Percentiles rank a stretch among this genome's conserved stretches.
Conservation (phyloP, 805 yeast genomes). For the Candida tallmaniae region DNA sequence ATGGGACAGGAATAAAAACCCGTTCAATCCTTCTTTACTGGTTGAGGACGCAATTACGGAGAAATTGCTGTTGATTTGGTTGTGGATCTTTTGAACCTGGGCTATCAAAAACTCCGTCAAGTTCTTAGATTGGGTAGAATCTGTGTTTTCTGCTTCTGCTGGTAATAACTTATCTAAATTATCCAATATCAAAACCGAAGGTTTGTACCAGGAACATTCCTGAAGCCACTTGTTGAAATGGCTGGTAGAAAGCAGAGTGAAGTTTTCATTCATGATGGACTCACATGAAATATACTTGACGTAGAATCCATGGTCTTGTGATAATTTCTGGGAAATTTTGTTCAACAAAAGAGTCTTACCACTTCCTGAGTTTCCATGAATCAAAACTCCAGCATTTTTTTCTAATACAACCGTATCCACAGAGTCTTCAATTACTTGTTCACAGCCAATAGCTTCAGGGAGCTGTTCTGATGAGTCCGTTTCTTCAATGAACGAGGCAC, state of each 20-base stretch:
- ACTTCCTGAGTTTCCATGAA: constrained; percentile 74
- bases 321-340: constrained; percentile 35
- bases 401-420: constrained; percentile 38
- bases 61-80: constrained; percentile 42
- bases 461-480: constrained; percentile 2
- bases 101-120: constrained; percentile 55
- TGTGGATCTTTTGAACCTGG: constrained; percentile 39
- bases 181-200: constrained; percentile 71
- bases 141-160: constrained; percentile 57
- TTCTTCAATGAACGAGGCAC: constrained; percentile 34
- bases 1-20: constrained; percentile 60
- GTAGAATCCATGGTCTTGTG: constrained; percentile 36
- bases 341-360: constrained; percentile 66
- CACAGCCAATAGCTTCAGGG: constrained; percentile 53
- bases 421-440: constrained; percentile 36
- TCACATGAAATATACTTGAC: constrained; percentile 52
- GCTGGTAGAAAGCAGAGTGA: constrained; percentile 41
- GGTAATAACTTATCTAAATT: constrained; percentile 71
- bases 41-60: constrained; percentile 59
- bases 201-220: constrained; percentile 69
- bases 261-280: constrained; percentile 50
- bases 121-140: constrained; percentile 58
- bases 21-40: constrained; percentile 62
- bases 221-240: constrained; percentile 40
- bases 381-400: constrained; percentile 49